Conservation (phyloP, 179 eudicot species). For the Spinacia oleracea region DNA sequence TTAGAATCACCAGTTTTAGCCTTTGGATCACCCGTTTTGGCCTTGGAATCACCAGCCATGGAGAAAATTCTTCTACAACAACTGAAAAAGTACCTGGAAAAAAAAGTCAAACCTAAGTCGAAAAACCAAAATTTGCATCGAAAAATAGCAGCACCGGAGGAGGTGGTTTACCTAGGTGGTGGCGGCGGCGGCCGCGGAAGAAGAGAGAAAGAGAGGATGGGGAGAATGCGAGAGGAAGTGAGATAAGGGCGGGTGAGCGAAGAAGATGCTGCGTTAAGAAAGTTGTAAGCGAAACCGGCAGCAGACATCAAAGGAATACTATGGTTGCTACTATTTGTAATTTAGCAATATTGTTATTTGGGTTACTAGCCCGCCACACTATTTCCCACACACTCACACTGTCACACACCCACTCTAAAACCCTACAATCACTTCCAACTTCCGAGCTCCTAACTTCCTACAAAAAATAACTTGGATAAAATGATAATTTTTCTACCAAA, state of each 20-base stretch:
- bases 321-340: too few species aligned
- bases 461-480: too few species aligned
- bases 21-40: too few species aligned
- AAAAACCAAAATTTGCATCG: neutral
- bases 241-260: conserved; percentile 15
- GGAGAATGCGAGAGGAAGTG: conserved; percentile 17
- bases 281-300: conserved; percentile 3
- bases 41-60: conserved; percentile 28
- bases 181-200: conserved; percentile 11
- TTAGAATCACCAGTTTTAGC: conserved; percentile 20
- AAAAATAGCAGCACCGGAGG: neutral
- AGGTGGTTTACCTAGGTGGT: conserved; percentile 9
- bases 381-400: too few species aligned
- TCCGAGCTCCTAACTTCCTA: too few species aligned
- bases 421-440: too few species aligned
- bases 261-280: neutral
- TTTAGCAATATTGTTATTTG: too few species aligned
- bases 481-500: too few species aligned
- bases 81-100: conserved; percentile 8
- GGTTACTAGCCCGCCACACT: too few species aligned
- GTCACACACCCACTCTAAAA: too few species aligned
- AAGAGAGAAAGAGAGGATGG: conserved; percentile 16
- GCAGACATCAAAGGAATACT: conserved; percentile 8
- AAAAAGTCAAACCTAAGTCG: neutral
- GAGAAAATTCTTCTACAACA: neutral